These are phyloP conservation scores for Hypoxylon sp. DNA, from an alignment of 2,329 filamentous ascomycete species.

Conservation along the genomic window DNA sequence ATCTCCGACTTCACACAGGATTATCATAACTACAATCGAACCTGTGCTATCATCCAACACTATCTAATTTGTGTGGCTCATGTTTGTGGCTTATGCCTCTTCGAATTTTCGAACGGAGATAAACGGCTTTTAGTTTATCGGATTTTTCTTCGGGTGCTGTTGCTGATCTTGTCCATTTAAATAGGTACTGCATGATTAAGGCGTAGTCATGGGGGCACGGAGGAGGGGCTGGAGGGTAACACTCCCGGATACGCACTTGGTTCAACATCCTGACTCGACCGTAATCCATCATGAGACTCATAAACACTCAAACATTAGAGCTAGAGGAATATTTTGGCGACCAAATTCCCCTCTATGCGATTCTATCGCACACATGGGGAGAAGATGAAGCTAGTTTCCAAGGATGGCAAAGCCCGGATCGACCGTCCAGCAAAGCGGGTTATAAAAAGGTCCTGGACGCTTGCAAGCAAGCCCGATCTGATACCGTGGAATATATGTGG, in stretches of 20 bases:
- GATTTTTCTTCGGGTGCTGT: too few relatives aligned
- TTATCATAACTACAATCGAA: too few relatives aligned
- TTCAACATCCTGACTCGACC: neutral
- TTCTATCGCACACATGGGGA: neutral
- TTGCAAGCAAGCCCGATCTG: neutral
- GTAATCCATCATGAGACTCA: neutral
- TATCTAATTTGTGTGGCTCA: too few relatives aligned
- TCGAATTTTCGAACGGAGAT: too few relatives aligned
- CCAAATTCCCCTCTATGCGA: neutral
- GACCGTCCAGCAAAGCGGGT: neutral
- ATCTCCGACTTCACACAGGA: too few relatives aligned
- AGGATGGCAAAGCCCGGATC: neutral
- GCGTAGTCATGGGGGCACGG: neutral
- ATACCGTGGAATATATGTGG: neutral
- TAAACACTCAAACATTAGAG: neutral
- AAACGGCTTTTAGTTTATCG: too few relatives aligned
- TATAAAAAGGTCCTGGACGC: neutral
- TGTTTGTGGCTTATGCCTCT: too few relatives aligned
- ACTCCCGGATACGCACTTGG: neutral
- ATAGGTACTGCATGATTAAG: too few relatives aligned
- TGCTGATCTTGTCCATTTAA: too few relatives aligned
- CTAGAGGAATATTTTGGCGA: neutral
- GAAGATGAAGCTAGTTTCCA: neutral
- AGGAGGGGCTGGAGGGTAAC: neutral
- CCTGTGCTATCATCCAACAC: too few relatives aligned